Conservation (phyloP, 495 filamentous ascomycete genomes). For the Mytilinidion resinicola region DNA sequence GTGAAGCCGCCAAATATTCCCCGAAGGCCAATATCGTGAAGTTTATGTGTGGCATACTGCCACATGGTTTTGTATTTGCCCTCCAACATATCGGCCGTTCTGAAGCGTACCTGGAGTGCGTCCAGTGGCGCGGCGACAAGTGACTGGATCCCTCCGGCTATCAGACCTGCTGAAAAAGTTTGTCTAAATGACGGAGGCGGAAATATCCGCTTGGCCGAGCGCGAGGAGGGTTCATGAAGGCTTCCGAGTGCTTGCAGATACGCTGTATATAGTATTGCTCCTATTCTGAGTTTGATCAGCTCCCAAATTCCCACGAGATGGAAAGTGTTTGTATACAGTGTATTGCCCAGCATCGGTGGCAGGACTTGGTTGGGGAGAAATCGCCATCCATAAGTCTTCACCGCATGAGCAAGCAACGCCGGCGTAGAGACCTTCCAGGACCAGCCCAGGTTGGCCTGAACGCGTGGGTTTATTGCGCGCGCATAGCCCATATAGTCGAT, state of each 20-base stretch:
- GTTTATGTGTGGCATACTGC: constrained; percentile 67
- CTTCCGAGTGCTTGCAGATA: constrained; percentile 73
- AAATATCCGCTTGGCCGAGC: constrained; percentile 62
- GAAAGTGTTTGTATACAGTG: constrained; percentile 39
- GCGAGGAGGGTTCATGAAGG: constrained; percentile 66
- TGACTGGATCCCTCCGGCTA: constrained; percentile 72
- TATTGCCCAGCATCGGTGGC: constrained; percentile 79
- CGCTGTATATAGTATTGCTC: constrained; percentile 78
- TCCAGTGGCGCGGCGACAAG: constrained; percentile 82
- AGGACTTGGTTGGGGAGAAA: constrained; percentile 85
- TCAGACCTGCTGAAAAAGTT: constrained; percentile 71
- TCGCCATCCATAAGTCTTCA: constrained; percentile 73
- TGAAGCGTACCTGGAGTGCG: constrained; percentile 74
- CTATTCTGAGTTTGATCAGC: constrained; percentile 48
- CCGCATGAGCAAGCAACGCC: constrained; percentile 69
- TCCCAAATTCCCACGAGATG: too few relatives aligned
- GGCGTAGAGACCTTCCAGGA: constrained; percentile 71
- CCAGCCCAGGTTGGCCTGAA: constrained; percentile 50
- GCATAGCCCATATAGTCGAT: constrained; percentile 74
- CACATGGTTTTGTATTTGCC: constrained; percentile 74
- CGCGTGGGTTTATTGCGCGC: constrained; percentile 58
- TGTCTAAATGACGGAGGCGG: constrained; percentile 60
- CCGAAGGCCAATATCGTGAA: constrained; percentile 68
- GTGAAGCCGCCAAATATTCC: constrained; percentile 81
- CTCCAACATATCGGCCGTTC: constrained; percentile 60